Percentiles rank a stretch among this genome's conserved stretches.
Conservation (phyloP, 805 yeast species). For the Kodamaea kaohsiungensis region DNA sequence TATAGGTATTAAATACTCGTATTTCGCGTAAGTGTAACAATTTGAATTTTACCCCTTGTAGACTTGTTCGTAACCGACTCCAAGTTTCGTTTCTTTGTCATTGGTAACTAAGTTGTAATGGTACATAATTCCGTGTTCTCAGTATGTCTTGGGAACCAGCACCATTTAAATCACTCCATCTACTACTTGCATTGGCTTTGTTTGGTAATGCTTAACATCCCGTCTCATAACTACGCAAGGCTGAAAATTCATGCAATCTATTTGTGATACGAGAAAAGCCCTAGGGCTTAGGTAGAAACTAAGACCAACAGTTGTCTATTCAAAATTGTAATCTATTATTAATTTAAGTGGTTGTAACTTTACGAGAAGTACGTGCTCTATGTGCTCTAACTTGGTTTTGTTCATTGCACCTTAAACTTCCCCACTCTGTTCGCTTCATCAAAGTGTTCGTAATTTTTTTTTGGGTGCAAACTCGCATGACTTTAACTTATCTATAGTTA, state of each 20-base stretch:
- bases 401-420: not conserved
- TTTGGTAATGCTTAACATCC: not conserved
- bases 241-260: not conserved
- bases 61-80: not conserved
- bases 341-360: too few species aligned
- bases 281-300: too few species aligned
- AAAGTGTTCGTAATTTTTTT: not conserved
- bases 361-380: too few species aligned
- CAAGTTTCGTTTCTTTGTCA: not conserved
- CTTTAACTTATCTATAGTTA: too few species aligned
- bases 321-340: too few species aligned
- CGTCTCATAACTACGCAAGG: not conserved
- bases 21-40: not conserved
- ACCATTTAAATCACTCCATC: too few species aligned
- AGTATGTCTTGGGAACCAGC: not conserved
- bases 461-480: not conserved
- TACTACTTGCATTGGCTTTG: too few species aligned
- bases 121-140: too few species aligned
- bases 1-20: conserved; percentile 2
- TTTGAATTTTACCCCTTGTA: not conserved
- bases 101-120: too few species aligned
- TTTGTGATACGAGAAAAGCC: too few species aligned
- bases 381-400: too few species aligned
- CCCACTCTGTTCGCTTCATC: not conserved
- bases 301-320: too few species aligned